Evolutionary conservation across 2,329 filamentous ascomycete species (phyloP), one percentile per base, ranked within the genome.

Genomic region (Nannizziopsis barbatae): DNA sequence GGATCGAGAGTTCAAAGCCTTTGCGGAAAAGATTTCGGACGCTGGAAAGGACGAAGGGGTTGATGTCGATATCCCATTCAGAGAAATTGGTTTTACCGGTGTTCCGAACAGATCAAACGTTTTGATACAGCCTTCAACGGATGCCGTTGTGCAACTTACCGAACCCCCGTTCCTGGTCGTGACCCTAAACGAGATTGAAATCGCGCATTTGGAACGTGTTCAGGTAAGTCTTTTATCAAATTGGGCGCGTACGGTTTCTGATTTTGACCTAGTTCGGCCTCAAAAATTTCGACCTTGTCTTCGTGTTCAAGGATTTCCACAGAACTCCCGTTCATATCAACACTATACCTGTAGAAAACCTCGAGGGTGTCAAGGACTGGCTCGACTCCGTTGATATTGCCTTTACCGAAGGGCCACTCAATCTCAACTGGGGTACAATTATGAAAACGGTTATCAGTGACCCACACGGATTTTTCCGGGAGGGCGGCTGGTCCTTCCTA

Each of bases 361-460:
- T 98, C 2, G 92, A 98, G 57, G 83, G 86, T 47, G 90, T 98
- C 56, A 96, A 96, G 68, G 93, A 98, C 62, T 98, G 92, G 82
- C 78, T 98, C 8, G 90, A 98, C 67, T 89, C 84, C 1, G 89
- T 92, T 42, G 90, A 98, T 62, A 94, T 98, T 61, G 83, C 92
- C 14, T 96, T 83, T 72, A 85, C 81, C 10, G 93, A 98, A 67
- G 92, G 92, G 50, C 92, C 90, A 1, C 80, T 98, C 57, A 98
- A 98, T 71, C 76, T 98, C 50, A 96, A 96, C 75, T 98, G 92
- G 92, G 84, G 86, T 9, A 95, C 89, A 12, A 98, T 98, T 63
- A 98, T 98, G 88, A 98, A 98, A 76, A 98, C 92, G 0, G 89
- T 98, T 20, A 90, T 85, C 15, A 82, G 84, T 32, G 89, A 98